phyloP scores from a whole-genome alignment of 179 eudicot species.

The Beta lomatogona region DNA sequence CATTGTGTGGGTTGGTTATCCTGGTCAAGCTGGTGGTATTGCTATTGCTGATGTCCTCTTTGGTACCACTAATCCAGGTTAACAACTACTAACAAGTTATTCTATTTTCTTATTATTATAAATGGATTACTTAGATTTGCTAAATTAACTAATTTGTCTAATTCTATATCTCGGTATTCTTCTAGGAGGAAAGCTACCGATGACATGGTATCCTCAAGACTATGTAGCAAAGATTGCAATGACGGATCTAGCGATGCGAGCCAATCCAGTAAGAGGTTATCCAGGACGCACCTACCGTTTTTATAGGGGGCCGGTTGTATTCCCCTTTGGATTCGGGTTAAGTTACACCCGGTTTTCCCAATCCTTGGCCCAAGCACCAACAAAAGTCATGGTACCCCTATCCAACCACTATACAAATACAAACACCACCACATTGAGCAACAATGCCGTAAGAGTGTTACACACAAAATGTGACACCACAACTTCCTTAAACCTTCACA shows the following conservation, averaged over 20 bases:
- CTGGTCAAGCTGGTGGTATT: conserved; percentile 82
- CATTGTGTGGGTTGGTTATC: conserved; percentile 81
- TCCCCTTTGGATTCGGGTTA: conserved; percentile 82
- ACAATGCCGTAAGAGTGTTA: conserved; percentile 46
- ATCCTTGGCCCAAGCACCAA: conserved; percentile 57
- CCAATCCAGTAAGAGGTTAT: conserved; percentile 65
- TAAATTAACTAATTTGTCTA: background rate
- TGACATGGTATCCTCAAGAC: conserved; percentile 90
- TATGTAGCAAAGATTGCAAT: conserved; percentile 70
- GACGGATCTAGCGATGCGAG: conserved; percentile 73
- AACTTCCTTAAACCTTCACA: conserved; percentile 40
- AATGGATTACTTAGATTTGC: background rate
- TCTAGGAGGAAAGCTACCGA: conserved; percentile 79
- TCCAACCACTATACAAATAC: conserved; percentile 27
- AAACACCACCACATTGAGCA: conserved; percentile 43
- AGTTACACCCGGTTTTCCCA: conserved; percentile 71
- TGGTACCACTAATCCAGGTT: conserved; percentile 89
- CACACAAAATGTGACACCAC: conserved; percentile 57
- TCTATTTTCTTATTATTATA: background rate
- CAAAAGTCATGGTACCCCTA: conserved; percentile 42
- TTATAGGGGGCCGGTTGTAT: conserved; percentile 76
- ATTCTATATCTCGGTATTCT: background rate
- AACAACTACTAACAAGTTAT: background rate
- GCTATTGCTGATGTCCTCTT: conserved; percentile 86
- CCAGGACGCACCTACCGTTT: conserved; percentile 97